phyloP scores from a whole-genome alignment of 495 filamentous ascomycete species.

The Xylaria bambusicola region DNA sequence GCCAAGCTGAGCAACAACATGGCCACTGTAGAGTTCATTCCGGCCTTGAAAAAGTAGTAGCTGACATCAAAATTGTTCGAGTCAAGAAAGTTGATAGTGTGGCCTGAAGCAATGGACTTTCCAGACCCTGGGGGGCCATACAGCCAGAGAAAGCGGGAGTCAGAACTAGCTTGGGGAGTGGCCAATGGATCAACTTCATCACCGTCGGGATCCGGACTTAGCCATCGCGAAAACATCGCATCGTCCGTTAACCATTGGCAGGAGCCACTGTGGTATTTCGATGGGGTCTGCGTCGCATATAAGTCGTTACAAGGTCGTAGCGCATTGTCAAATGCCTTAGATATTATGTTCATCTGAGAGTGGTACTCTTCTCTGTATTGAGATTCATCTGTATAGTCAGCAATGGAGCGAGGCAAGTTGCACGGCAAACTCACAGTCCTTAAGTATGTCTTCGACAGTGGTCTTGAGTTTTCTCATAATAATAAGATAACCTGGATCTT shows the following conservation, averaged over 20 bases:
- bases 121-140: slow-evolving; percentile 30
- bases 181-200: slow-evolving; percentile 11
- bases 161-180: neutral
- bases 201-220: slow-evolving; percentile 15
- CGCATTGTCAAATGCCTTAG: neutral
- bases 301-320: slow-evolving; percentile 5
- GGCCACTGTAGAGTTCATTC: slow-evolving; percentile 11
- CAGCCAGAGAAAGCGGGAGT: slow-evolving; percentile 27
- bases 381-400: neutral
- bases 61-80: slow-evolving; percentile 22
- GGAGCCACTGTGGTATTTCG: slow-evolving; percentile 23
- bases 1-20: slow-evolving; percentile 26
- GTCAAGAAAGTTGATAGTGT: slow-evolving; percentile 24
- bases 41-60: slow-evolving; percentile 28
- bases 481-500: slow-evolving; percentile 28
- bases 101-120: slow-evolving; percentile 26
- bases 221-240: slow-evolving; percentile 22
- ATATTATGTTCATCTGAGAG: neutral
- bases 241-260: slow-evolving; percentile 27
- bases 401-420: neutral
- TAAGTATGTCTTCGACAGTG: slow-evolving; percentile 24
- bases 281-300: slow-evolving; percentile 6
- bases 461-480: slow-evolving; percentile 23
- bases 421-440: slow-evolving; percentile 11
- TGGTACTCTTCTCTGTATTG: slow-evolving; percentile 10